Percentiles rank a stretch among this genome's conserved stretches.
Evolutionary conservation across 1,139 yeast species (phyloP).

Genomic region (Protomyces pachydermus): DNA sequence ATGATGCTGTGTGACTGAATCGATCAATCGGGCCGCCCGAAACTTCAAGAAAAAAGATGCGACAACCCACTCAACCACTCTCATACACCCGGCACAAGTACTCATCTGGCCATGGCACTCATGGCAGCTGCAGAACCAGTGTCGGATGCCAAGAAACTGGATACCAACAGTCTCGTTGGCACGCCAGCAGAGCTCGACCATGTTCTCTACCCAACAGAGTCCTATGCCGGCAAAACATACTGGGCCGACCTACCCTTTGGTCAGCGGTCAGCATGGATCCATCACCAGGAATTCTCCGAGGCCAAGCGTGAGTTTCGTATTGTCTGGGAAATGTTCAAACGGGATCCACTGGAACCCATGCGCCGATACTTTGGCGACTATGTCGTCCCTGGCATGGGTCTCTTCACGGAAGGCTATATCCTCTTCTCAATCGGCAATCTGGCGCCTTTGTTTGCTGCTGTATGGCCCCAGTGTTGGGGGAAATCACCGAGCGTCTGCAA

Average conservation of each 20-base stretch:
- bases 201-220: conserved; percentile 18
- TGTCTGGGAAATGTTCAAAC: conserved; percentile 37
- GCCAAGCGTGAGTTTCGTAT: conserved; percentile 35
- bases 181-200: conserved; percentile 18
- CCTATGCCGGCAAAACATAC: conserved; percentile 38
- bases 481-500: conserved; percentile 37
- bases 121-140: too few species aligned
- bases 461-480: conserved; percentile 42
- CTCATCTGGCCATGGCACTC: too few species aligned
- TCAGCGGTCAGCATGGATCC: conserved; percentile 37
- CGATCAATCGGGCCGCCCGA: too few species aligned
- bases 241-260: conserved; percentile 42
- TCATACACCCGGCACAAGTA: too few species aligned
- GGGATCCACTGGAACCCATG: conserved; percentile 40
- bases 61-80: too few species aligned
- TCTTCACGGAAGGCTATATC: conserved; percentile 42
- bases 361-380: conserved; percentile 40
- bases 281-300: conserved; percentile 37
- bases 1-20: too few species aligned
- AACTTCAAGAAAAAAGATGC: too few species aligned
- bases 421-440: conserved; percentile 43
- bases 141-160: too few species aligned
- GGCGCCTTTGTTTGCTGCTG: conserved; percentile 37
- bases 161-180: neutral
- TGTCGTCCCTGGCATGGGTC: conserved; percentile 42